Base-by-base conservation (phyloP, 805 yeast species). In the Saccharomycopsis selenospora region DNA sequence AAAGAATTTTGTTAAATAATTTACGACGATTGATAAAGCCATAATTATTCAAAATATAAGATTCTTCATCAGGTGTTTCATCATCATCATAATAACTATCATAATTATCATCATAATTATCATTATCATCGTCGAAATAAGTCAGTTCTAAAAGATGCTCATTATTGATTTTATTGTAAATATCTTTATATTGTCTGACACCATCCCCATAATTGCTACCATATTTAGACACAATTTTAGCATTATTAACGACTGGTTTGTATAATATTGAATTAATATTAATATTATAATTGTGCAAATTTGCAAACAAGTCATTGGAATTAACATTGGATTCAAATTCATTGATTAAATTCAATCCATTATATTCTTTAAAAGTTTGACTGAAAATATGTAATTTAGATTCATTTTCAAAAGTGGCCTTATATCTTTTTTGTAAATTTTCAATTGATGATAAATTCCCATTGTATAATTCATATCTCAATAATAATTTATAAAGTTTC, bases 361-460 rank as follows among this genome's bases (percentile, higher is more conserved):
- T 47, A 24, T 40, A 42, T 14, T 48, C 52, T 13, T 41, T 43
- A 36, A 46, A 54, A 13, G 40, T 43, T 17, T 52, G 50, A 26
- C 48, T 42, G 30, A 40, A 54, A 30, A 52, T 41, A n/a, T 42
- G 25, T 14, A 50, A 40, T 18, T 24, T 36, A 14, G 62, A 57
- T n/a, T 76, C 82, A 3, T 77, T 75, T 0, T 90, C 85, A 62
- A 86, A 89, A 29, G 73, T 64, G 52, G 77, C 80, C 27, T 72
- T 66, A 62, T 74, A 89, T 53, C 95, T 74, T 48, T 69, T 71
- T 53, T 85, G 89, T 42, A 91, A 71, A 44, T 77, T 72, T 43
- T 73, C 67, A 4, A 89, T 79, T 11, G 85, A 82, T 41, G 76
- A 74, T 20, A 85, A 64, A 55, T 83, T 89, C 29, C 91, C 86